Evolutionary conservation across 192 early-diverging fungal genomes (phyloP), one percentile per base, ranked within the genome.

Genomic region (Lobulomyces angularis): DNA sequence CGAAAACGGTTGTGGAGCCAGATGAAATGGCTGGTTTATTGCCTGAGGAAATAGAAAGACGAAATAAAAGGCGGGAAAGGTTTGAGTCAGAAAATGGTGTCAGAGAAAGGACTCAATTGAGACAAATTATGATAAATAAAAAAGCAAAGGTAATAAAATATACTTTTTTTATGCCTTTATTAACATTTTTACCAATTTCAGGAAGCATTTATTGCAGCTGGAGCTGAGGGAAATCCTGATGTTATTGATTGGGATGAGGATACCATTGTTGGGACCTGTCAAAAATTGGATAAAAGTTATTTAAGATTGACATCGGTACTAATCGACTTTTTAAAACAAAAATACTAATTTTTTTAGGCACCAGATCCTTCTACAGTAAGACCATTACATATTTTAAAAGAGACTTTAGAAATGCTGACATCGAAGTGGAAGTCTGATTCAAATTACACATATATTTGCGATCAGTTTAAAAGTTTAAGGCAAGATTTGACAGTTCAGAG

Each of bases 401-500:
- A 83, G 37, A 79, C 94, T 1, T 59, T 95, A 7, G 78, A 83
- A 28, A 60, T 84, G 6, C 56, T 98, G 36, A 76, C 71, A 54
- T 27, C 46, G 23, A 83, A 81, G 52, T 98, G 94, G 94, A 61
- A 69, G 16, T 52, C 69, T 20, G 81, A 95, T 19, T 67, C 61
- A 37, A 85, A 98, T 52, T 98, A 98, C 53, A 76, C 86, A 7
- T 98, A 89, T 56, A 86, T 92, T 23, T 94, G 91, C 57, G 87
- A 93, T 51, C 94, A 98, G 55, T 83, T 98, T 51, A 98, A 98
- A 55, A 83, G 82, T 35, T 41, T 98, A 46, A 79, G 94, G 19
- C 94, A 98, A 48, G 94, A 98, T 53, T 65, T 98, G 48, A 94
- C 88, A 7, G 94, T 87, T 26, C 94, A 98, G 74, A 69, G 81